These are phyloP conservation scores for Oenanthe javanica DNA, from an alignment of 140 eudicot species.

Conservation along the genomic window DNA sequence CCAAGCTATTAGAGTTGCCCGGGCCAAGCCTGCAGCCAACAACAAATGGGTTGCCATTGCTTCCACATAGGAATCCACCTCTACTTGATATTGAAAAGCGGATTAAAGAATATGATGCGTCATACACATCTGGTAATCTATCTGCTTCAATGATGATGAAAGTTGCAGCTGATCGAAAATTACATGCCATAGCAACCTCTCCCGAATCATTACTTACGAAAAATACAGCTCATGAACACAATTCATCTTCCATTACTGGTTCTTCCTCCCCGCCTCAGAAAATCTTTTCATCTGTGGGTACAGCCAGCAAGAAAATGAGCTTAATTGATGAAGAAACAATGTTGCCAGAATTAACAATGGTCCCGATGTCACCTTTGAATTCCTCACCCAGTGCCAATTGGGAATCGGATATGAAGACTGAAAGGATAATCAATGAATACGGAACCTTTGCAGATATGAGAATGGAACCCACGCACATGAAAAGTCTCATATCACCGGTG, in stretches of 20 bases:
- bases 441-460: neutral
- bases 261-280: too few species aligned
- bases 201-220: too few species aligned
- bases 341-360: neutral
- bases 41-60: neutral
- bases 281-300: neutral
- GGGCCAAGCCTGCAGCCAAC: neutral
- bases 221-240: too few species aligned
- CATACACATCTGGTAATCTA: too few species aligned
- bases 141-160: too few species aligned
- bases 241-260: too few species aligned
- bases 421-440: conserved; percentile 7
- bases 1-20: neutral
- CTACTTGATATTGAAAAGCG: too few species aligned
- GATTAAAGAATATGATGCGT: too few species aligned
- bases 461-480: neutral
- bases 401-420: conserved; percentile 13
- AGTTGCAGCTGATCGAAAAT: too few species aligned
- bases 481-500: neutral
- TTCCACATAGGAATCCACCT: neutral
- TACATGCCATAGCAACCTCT: too few species aligned
- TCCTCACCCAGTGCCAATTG: neutral
- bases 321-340: neutral
- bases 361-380: neutral
- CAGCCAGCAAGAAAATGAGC: neutral